Conservation (phyloP, 2,329 filamentous ascomycete genomes). For the Diaporthe australafricana region DNA sequence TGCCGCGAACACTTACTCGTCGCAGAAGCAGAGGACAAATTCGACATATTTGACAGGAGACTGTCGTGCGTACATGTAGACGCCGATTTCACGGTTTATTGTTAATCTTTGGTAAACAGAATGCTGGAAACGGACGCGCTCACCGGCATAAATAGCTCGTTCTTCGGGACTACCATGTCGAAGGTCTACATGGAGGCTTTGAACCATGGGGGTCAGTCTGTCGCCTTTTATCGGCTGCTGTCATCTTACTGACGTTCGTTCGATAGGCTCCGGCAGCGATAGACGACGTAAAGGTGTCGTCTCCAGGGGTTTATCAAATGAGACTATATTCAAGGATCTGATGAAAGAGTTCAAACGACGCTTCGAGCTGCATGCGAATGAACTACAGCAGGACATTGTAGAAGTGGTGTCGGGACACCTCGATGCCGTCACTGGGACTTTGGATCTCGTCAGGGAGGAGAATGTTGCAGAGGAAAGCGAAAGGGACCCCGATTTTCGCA, state of each 20-base stretch:
- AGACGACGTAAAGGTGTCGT: background rate
- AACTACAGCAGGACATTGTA: background rate
- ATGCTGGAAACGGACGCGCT: background rate
- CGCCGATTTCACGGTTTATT: no score
- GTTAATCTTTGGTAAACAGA: background rate
- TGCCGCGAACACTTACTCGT: background rate
- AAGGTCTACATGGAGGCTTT: background rate
- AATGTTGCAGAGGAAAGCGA: background rate
- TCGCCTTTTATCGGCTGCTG: no score
- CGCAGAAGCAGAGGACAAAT: background rate
- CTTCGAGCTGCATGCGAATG: background rate
- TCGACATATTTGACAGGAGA: rapidly evolving
- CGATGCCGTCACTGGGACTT: background rate
- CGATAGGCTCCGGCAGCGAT: background rate
- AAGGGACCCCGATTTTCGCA: background rate
- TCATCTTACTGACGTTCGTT: background rate
- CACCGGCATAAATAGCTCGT: background rate
- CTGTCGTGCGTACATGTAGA: background rate
- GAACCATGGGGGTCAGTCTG: background rate
- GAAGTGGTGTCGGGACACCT: background rate
- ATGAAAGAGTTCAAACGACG: background rate
- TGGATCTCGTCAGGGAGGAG: background rate
- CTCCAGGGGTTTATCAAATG: background rate
- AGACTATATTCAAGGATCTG: background rate
- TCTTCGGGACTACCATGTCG: background rate